Evolutionary conservation across 1,139 yeast genomes (phyloP).

Genomic region (Nakaseomyces bracarensis): DNA sequence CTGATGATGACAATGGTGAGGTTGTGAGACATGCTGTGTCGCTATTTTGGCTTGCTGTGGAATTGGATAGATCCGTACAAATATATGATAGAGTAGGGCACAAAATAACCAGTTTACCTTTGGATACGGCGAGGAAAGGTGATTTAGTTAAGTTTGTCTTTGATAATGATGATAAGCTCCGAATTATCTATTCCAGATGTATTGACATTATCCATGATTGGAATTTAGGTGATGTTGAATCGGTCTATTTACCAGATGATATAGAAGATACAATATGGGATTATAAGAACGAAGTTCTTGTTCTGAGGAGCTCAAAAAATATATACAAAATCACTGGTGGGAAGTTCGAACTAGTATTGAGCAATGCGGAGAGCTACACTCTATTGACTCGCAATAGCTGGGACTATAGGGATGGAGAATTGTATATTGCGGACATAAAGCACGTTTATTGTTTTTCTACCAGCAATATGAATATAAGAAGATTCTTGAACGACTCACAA

Average conservation of each 20-base stretch:
- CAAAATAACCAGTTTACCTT: constrained; percentile 11
- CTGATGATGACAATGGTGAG: constrained; percentile 1
- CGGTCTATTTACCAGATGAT: constrained; percentile 48
- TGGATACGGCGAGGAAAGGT: constrained; percentile 35
- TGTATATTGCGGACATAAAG: constrained; percentile 23
- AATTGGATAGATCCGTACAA: constrained; percentile 15
- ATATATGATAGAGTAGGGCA: constrained; percentile 22
- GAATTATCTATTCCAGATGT: constrained; percentile 52
- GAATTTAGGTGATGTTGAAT: constrained; percentile 59
- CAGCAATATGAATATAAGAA: constrained; percentile 12
- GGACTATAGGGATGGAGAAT: constrained; percentile 18
- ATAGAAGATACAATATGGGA: constrained; percentile 27
- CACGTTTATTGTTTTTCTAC: constrained; percentile 17
- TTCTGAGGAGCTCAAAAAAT: constrained; percentile 21
- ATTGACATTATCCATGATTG: constrained; percentile 37
- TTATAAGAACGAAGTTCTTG: constrained; percentile 18
- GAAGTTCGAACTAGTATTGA: constrained; percentile 12
- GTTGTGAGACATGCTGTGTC: constrained; percentile 17
- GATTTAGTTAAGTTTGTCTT: constrained; percentile 53
- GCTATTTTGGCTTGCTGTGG: constrained; percentile 19
- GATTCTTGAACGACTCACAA: constrained; percentile 41
- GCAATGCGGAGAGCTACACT: constrained; percentile 20
- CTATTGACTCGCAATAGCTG: constrained; percentile 28
- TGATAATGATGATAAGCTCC: constrained; percentile 47
- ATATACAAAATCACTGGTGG: constrained; percentile 14